A percentile compares a stretch with the other conserved stretches of the same genome.
Evolutionary conservation across 2,329 filamentous ascomycete species (phyloP).

Genomic region (Fusarium dlaminii): DNA sequence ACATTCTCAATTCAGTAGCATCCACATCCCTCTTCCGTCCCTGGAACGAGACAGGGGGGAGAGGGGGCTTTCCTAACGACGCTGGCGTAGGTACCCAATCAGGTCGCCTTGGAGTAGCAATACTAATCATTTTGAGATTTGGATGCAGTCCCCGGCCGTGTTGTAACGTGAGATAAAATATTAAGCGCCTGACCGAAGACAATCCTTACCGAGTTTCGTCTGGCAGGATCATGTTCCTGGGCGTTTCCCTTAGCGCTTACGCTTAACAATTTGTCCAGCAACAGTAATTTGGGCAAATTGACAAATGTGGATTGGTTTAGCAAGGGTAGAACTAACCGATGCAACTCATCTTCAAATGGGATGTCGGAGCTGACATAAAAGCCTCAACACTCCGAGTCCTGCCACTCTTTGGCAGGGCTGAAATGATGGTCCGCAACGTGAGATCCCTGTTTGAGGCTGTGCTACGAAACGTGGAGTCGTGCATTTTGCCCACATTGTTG

Average conservation of each 20-base stretch:
- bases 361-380: background rate
- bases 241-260: conserved; percentile 2
- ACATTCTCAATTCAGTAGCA: background rate
- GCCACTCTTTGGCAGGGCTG: background rate
- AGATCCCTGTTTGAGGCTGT: conserved; percentile 3
- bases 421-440: background rate
- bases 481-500: background rate
- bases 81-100: background rate
- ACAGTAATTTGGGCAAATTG: background rate
- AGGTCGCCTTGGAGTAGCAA: background rate
- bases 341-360: background rate
- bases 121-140: background rate
- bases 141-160: background rate
- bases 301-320: background rate
- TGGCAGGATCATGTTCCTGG: background rate
- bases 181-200: background rate
- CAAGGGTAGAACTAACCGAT: background rate
- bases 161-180: background rate
- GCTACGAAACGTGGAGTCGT: background rate
- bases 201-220: background rate
- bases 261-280: background rate
- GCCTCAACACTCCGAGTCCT: background rate
- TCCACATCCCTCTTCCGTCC: background rate
- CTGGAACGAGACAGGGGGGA: background rate
- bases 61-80: background rate